Conservation (phyloP, 257 asterid genomes). For the Craterostigma plantagineum region DNA sequence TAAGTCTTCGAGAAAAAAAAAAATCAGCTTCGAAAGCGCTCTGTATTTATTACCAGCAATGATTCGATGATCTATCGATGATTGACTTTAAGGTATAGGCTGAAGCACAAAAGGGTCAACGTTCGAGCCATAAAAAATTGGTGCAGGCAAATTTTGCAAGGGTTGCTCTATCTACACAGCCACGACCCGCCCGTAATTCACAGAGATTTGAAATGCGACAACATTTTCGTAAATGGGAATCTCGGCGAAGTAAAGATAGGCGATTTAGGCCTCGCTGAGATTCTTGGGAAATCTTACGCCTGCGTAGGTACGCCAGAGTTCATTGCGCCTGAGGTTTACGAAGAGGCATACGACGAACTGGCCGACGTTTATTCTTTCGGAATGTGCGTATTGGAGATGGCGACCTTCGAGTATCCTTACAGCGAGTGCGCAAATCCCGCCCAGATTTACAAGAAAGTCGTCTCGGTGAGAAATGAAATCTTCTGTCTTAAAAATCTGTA, state of each 20-base stretch:
- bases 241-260: constrained; percentile 89
- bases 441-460: constrained; percentile 79
- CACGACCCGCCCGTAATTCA: constrained; percentile 80
- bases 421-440: constrained; percentile 85
- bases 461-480: constrained; percentile 33
- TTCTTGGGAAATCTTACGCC: constrained; percentile 59
- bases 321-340: constrained; percentile 87
- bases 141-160: constrained; percentile 78
- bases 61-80: no score
- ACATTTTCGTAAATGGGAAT: constrained; percentile 73
- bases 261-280: constrained; percentile 82
- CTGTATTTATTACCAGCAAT: no score
- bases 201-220: constrained; percentile 84
- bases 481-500: no score
- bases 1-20: constrained; percentile 17
- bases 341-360: constrained; percentile 69
- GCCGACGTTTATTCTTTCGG: constrained; percentile 79
- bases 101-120: constrained; percentile 59
- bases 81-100: constrained; percentile 58
- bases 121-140: constrained; percentile 74
- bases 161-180: constrained; percentile 71
- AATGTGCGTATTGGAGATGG: constrained; percentile 87
- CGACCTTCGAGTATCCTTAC: constrained; percentile 74
- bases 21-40: no score
- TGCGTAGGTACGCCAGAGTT: constrained; percentile 97